Percentiles rank a stretch among this genome's conserved stretches.
These are phyloP conservation scores for Geranium brycei DNA, from an alignment of 345 rosid genomes.

Conservation along the genomic window DNA sequence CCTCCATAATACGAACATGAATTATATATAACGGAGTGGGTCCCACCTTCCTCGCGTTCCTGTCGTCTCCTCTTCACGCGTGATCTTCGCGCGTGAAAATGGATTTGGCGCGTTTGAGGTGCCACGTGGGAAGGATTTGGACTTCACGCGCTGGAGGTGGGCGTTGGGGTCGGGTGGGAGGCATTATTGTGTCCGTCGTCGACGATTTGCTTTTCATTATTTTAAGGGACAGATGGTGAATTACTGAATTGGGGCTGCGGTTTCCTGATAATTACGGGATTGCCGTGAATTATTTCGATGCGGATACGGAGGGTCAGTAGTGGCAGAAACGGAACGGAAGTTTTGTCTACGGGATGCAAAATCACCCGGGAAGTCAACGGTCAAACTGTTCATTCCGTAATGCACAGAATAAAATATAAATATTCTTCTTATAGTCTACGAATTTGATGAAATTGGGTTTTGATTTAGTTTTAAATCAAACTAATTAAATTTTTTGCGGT, in stretches of 20 bases:
- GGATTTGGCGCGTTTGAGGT: too few species aligned
- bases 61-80: slow-evolving; percentile 14
- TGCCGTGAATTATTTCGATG: not conserved
- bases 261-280: not conserved
- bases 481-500: too few species aligned
- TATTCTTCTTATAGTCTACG: too few species aligned
- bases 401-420: too few species aligned
- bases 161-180: slow-evolving; percentile 6
- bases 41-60: slow-evolving; percentile 12
- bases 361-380: slow-evolving; percentile 43
- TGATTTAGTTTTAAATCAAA: too few species aligned
- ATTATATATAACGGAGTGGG: slow-evolving; percentile 24
- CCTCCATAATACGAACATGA: slow-evolving; percentile 30
- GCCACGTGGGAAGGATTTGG: not conserved
- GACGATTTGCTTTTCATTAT: slow-evolving; percentile 27
- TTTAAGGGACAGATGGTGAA: slow-evolving; percentile 5
- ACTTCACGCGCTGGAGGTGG: slow-evolving; percentile 9
- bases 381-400: slow-evolving; percentile 13
- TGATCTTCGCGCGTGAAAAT: not conserved
- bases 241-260: not conserved
- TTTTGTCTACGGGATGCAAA: slow-evolving; percentile 4
- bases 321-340: slow-evolving; percentile 41
- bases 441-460: too few species aligned
- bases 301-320: not conserved
- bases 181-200: slow-evolving; percentile 30